These are phyloP conservation scores for Solanum bukasovii DNA, from an alignment of 257 asterid genomes.

Conservation along the genomic window DNA sequence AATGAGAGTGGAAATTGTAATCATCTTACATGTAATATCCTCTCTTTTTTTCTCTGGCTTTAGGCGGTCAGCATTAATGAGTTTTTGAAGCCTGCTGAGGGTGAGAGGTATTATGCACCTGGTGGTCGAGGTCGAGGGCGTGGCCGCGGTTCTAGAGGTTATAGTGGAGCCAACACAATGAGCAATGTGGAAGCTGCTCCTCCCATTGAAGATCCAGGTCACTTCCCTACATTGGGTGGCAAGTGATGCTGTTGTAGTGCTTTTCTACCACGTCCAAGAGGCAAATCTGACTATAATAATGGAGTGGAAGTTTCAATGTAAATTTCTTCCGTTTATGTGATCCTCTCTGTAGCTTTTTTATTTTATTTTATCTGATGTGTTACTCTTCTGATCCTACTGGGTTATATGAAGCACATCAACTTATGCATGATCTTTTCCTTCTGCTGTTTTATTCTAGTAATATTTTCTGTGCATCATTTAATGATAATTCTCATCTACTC, in stretches of 20 bases:
- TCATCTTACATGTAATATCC: not conserved
- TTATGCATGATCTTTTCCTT: not conserved
- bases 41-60: not conserved
- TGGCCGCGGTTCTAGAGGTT: slow-evolving; percentile 46
- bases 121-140: slow-evolving; percentile 76
- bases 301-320: slow-evolving; percentile 26
- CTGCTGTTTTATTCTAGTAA: not conserved
- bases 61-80: slow-evolving; percentile 87
- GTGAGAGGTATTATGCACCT: slow-evolving; percentile 31
- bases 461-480: not conserved
- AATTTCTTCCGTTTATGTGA: slow-evolving; percentile 18
- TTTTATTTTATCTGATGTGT: not conserved
- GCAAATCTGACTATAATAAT: slow-evolving; percentile 30
- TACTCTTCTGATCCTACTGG: not conserved
- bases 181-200: slow-evolving; percentile 40
- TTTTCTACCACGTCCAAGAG: not conserved
- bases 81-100: slow-evolving; percentile 89
- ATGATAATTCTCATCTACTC: not conserved
- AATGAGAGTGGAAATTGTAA: not conserved
- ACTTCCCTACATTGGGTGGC: slow-evolving; percentile 74
- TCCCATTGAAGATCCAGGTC: slow-evolving; percentile 56
- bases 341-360: not conserved
- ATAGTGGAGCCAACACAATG: slow-evolving; percentile 27
- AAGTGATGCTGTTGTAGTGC: slow-evolving; percentile 33
- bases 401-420: not conserved